Evolutionary conservation across 1,139 yeast genomes (phyloP).

Genomic region (Schizosaccharomyces versatilis): DNA sequence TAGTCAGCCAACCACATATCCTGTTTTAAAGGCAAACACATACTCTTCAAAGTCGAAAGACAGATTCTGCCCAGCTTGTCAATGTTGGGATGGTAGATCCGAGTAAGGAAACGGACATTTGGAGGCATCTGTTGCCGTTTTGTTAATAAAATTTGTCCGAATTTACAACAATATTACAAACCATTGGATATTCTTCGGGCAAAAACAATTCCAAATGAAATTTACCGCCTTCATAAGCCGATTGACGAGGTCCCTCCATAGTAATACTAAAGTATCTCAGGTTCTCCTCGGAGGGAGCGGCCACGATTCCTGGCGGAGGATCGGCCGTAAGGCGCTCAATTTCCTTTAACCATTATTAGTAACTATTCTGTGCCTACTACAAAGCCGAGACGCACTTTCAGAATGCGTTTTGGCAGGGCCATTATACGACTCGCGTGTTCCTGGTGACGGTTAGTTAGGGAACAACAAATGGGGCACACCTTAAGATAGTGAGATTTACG

Average conservation of each 20-base stretch:
- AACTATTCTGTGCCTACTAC: neutral
- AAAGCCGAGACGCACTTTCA: slow-evolving; percentile 29
- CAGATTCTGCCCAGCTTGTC: slow-evolving; percentile 90
- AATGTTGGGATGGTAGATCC: slow-evolving; percentile 88
- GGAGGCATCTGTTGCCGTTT: slow-evolving; percentile 32
- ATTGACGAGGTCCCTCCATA: slow-evolving; percentile 71
- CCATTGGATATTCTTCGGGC: slow-evolving; percentile 65
- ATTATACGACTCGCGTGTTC: slow-evolving; percentile 3
- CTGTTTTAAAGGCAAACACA: slow-evolving; percentile 12
- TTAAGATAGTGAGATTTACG: too few relatives aligned
- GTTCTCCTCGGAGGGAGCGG: slow-evolving; percentile 82
- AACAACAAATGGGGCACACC: too few relatives aligned
- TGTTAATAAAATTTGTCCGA: neutral
- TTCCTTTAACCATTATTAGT: slow-evolving; percentile 27
- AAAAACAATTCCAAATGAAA: slow-evolving; percentile 56
- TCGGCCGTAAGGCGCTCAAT: slow-evolving; percentile 79
- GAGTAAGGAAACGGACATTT: slow-evolving; percentile 73
- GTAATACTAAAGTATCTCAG: slow-evolving; percentile 73
- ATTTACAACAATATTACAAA: slow-evolving; percentile 13
- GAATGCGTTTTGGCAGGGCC: slow-evolving; percentile 54
- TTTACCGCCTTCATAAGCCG: slow-evolving; percentile 59
- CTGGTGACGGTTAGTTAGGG: too few relatives aligned
- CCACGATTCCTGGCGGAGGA: slow-evolving; percentile 91
- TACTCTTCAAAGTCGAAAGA: slow-evolving; percentile 72
- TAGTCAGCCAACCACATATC: neutral